These are phyloP conservation scores for Aspergillus haitiensis DNA, from an alignment of 495 filamentous ascomycete genomes.

Conservation along the genomic window DNA sequence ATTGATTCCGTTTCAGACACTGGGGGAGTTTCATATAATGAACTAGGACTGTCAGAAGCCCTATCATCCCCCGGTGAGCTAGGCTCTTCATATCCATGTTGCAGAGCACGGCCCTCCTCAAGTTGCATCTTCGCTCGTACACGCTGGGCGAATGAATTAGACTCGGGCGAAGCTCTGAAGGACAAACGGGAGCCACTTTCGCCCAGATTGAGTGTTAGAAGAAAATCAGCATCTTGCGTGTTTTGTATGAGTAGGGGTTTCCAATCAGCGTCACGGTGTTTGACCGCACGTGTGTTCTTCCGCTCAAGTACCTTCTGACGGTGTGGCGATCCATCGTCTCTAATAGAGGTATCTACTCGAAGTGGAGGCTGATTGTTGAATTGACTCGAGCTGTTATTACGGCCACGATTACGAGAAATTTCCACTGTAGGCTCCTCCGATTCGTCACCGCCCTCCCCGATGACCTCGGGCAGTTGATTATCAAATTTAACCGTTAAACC, in stretches of 20 bases:
- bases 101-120: slow-evolving; percentile 70
- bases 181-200: slow-evolving; percentile 42
- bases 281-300: slow-evolving; percentile 20
- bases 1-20: slow-evolving; percentile 27
- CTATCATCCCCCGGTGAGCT: slow-evolving; percentile 31
- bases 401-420: slow-evolving; percentile 55
- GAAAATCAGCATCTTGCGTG: slow-evolving; percentile 40
- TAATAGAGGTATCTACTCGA: slow-evolving; percentile 44
- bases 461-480: slow-evolving; percentile 66
- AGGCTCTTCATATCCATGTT: slow-evolving; percentile 42
- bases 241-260: slow-evolving; percentile 35
- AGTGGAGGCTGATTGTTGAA: slow-evolving; percentile 24
- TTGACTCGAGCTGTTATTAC: slow-evolving; percentile 25
- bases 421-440: slow-evolving; percentile 66
- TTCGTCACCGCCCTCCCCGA: slow-evolving; percentile 87
- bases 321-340: slow-evolving; percentile 23
- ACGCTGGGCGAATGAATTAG: slow-evolving; percentile 51
- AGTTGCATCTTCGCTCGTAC: slow-evolving; percentile 70
- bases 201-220: slow-evolving; percentile 36
- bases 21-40: slow-evolving; percentile 35
- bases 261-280: slow-evolving; percentile 22
- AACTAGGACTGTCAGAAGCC: slow-evolving; percentile 28
- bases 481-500: slow-evolving; percentile 71
- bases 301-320: slow-evolving; percentile 14
- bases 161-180: slow-evolving; percentile 44